Evolutionary conservation across 2,329 filamentous ascomycete genomes (phyloP).

Genomic region (Xylariomycetidae sp.): DNA sequence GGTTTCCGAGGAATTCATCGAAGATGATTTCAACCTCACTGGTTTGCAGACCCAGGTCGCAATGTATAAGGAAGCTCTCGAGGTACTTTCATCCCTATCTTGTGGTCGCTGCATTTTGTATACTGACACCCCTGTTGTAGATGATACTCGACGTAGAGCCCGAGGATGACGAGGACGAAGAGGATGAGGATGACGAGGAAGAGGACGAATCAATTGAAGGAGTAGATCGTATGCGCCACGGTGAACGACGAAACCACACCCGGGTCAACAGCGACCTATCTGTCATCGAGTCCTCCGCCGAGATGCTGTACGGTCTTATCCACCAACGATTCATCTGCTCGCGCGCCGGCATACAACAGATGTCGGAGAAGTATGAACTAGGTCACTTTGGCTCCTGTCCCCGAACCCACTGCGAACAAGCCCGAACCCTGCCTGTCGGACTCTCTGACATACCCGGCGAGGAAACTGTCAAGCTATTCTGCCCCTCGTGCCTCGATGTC

Average conservation of each 20-base stretch:
- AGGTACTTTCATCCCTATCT: conserved; percentile 47
- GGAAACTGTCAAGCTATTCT: conserved; percentile 98
- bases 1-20: conserved; percentile 97
- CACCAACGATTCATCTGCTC: conserved; percentile 99
- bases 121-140: conserved; percentile 31
- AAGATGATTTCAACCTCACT: conserved; percentile 99
- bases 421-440: conserved; percentile 87
- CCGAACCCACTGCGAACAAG: conserved; percentile 86
- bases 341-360: conserved; percentile 92
- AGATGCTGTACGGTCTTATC: conserved; percentile 96
- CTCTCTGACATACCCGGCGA: conserved; percentile 92
- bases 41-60: conserved; percentile 91
- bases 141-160: conserved; percentile 99
- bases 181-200: conserved; percentile 69
- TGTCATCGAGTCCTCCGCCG: conserved; percentile 95
- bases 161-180: conserved; percentile 85
- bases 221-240: conserved; percentile 48
- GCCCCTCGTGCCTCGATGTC: conserved; percentile 91
- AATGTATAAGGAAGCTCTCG: conserved; percentile 98
- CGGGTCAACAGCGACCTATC: conserved; percentile 89
- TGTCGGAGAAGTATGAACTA: conserved; percentile 98
- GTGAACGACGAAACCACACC: conserved; percentile 71
- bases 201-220: conserved; percentile 66
- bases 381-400: conserved; percentile 95
- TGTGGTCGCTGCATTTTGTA: neutral